Evolutionary conservation across 176 grass and related monocot genomes (phyloP).

Genomic region (Metroxylon sagu): DNA sequence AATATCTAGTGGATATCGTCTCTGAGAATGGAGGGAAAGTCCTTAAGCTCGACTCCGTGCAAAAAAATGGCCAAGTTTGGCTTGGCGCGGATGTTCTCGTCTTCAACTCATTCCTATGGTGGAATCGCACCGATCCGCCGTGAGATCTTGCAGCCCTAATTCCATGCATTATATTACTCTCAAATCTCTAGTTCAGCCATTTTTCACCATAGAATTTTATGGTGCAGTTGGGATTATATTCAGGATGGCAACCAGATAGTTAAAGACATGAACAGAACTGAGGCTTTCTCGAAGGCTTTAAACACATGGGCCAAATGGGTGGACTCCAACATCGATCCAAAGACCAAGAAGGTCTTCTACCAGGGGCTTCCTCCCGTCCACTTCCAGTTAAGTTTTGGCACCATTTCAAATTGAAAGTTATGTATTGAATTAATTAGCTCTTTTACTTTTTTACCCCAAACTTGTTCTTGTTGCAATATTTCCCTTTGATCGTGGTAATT

Average conservation of each 20-base stretch:
- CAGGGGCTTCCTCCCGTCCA: conserved; percentile 66
- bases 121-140: conserved; percentile 48
- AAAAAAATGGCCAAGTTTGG: conserved; percentile 29
- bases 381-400: conserved; percentile 30
- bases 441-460: no score
- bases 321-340: conserved; percentile 36
- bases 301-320: conserved; percentile 73
- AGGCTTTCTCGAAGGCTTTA: conserved; percentile 54
- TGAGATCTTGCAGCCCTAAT: neutral
- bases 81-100: conserved; percentile 59
- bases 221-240: conserved; percentile 71
- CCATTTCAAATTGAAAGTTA: neutral
- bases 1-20: conserved; percentile 75
- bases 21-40: conserved; percentile 31
- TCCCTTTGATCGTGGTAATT: no score
- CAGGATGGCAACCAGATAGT: conserved; percentile 23
- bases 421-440: neutral
- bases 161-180: no score
- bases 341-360: conserved; percentile 52
- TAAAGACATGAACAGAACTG: conserved; percentile 68
- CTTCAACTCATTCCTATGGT: conserved; percentile 95
- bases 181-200: no score
- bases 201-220: no score
- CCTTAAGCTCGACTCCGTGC: conserved; percentile 57
- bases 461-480: no score